A percentile compares a stretch with the other conserved stretches of the same genome.
phyloP scores from a whole-genome alignment of 192 early-diverging fungal genomes.

The Chytriomyces confervae region DNA sequence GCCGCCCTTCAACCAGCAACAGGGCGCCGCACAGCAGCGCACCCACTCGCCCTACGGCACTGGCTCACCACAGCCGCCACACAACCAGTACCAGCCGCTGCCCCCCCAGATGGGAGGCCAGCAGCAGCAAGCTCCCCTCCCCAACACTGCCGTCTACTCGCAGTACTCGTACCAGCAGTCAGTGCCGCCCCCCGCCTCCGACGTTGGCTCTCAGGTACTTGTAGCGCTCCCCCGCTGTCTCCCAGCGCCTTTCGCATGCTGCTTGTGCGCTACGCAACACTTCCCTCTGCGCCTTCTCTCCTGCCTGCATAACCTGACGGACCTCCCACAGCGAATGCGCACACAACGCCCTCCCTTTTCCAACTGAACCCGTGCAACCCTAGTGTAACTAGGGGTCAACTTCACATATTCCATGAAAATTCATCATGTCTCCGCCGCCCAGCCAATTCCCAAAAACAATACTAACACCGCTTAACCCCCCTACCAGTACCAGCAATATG shows the following conservation, averaged over 20 bases:
- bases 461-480: neutral
- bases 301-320: neutral
- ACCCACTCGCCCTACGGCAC: neutral
- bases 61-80: neutral
- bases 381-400: neutral
- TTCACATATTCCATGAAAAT: neutral
- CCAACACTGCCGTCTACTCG: neutral
- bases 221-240: neutral
- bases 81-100: neutral
- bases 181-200: neutral
- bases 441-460: neutral
- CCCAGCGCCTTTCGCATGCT: neutral
- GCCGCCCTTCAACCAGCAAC: neutral
- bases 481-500: neutral
- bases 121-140: neutral
- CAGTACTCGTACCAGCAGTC: conserved; percentile 3
- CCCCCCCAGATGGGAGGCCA: neutral
- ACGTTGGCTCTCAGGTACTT: conserved; percentile 2
- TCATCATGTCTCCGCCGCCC: neutral
- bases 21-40: neutral
- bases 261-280: neutral
- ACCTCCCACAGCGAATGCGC: neutral
- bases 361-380: neutral
- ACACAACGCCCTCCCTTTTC: neutral
- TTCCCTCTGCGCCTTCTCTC: neutral